These are phyloP conservation scores for Rhododendron kiyosumense DNA, from an alignment of 148 eudicot species.

Conservation along the genomic window DNA sequence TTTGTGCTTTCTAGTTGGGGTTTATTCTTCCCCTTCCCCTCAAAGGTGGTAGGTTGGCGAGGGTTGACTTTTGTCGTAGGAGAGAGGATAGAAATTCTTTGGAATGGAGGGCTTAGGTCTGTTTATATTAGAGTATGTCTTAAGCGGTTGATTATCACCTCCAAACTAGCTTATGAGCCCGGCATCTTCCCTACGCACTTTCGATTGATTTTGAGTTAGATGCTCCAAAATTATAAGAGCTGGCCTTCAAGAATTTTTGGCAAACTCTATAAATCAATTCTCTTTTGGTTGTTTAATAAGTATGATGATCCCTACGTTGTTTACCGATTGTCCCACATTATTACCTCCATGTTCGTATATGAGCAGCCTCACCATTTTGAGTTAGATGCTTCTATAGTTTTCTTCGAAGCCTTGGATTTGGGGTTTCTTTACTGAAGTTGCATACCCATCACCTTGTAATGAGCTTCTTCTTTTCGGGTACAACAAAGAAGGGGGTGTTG, in stretches of 20 bases:
- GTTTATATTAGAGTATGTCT: background rate
- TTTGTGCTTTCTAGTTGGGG: constrained; percentile 1
- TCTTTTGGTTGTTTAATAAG: background rate
- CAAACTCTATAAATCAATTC: background rate
- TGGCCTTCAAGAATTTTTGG: background rate
- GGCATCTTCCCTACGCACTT: background rate
- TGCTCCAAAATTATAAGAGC: background rate
- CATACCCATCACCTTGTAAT: background rate
- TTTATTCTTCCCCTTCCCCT: background rate
- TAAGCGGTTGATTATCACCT: background rate
- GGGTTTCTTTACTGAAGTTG: background rate
- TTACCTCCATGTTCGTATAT: background rate
- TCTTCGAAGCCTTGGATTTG: background rate
- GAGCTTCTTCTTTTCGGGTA: background rate
- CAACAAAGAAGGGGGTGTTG: background rate
- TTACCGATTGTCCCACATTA: background rate
- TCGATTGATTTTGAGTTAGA: background rate
- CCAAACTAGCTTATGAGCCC: background rate
- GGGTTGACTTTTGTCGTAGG: constrained; percentile 33
- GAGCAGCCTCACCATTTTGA: background rate
- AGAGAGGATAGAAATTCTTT: constrained; percentile 8
- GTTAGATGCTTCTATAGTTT: background rate
- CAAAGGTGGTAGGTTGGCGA: constrained; percentile 57
- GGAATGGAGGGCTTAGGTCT: background rate
- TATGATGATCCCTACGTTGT: background rate